Conservation (phyloP, 1,139 yeast species). For the Kazachstania sp. region DNA sequence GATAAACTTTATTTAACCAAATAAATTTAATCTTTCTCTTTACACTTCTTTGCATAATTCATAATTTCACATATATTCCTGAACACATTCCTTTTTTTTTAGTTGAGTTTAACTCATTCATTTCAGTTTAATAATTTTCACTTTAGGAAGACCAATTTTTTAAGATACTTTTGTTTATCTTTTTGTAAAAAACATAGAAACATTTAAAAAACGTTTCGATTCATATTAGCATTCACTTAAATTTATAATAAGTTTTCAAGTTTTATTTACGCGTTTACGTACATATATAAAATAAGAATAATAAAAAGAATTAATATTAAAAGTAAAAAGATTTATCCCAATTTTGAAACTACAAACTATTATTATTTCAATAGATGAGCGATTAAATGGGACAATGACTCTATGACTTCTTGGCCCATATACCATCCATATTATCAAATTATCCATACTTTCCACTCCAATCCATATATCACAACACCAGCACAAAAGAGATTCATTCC, state of each 20-base stretch:
- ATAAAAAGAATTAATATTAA: not conserved
- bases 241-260: no score
- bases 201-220: not conserved
- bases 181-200: not conserved
- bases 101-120: no score
- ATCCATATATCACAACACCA: no score
- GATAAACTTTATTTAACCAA: slow-evolving; percentile 41
- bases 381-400: slow-evolving; percentile 32
- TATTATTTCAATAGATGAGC: slow-evolving; percentile 32
- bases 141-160: not conserved
- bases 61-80: not conserved
- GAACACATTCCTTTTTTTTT: no score
- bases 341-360: slow-evolving; percentile 33
- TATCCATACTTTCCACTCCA: slow-evolving; percentile 1
- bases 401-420: slow-evolving; percentile 22
- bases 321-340: slow-evolving; percentile 26
- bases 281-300: not conserved
- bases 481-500: not conserved
- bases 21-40: not conserved
- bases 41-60: not conserved
- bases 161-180: no score
- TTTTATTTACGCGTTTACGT: not conserved
- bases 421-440: not conserved
- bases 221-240: not conserved
- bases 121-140: not conserved